Conservation (phyloP, 192 early-diverging fungal species). For the Backusella westeae region DNA sequence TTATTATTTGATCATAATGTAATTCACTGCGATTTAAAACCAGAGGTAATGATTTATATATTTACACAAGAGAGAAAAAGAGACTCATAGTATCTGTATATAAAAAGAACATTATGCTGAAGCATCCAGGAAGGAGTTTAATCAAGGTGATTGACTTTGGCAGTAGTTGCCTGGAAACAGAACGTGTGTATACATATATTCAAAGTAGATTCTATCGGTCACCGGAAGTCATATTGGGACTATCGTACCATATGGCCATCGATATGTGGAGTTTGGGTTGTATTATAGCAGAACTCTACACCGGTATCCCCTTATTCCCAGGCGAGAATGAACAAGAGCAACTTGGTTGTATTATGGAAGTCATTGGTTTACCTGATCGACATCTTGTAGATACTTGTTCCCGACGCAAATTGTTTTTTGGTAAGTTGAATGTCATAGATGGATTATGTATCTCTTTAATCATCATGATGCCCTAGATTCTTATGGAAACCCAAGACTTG, state of each 20-base stretch:
- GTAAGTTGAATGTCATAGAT: constrained; percentile 41
- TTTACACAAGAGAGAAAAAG: constrained; percentile 11
- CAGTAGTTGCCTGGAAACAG: constrained; percentile 84
- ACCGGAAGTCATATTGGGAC: constrained; percentile 90
- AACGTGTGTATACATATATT: constrained; percentile 91
- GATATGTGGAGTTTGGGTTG: constrained; percentile 96
- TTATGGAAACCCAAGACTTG: constrained; percentile 49
- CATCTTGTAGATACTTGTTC: constrained; percentile 70
- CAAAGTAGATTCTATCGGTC: constrained; percentile 95
- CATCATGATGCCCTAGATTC: constrained; percentile 32
- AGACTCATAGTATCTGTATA: not conserved
- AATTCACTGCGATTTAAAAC: constrained; percentile 95
- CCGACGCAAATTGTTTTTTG: constrained; percentile 84
- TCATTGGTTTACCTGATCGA: constrained; percentile 74
- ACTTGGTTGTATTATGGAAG: constrained; percentile 88
- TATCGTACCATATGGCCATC: constrained; percentile 81
- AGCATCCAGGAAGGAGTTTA: constrained; percentile 56
- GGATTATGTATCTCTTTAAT: constrained; percentile 1
- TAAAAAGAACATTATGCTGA: constrained; percentile 74
- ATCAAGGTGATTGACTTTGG: constrained; percentile 99
- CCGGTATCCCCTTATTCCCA: constrained; percentile 88
- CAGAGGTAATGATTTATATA: constrained; percentile 68
- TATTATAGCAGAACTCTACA: constrained; percentile 85
- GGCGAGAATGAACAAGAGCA: constrained; percentile 97
- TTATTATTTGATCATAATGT: constrained; percentile 70